Conservation (phyloP, 345 rosid species). For the Arabidopsis thaliana region DNA sequence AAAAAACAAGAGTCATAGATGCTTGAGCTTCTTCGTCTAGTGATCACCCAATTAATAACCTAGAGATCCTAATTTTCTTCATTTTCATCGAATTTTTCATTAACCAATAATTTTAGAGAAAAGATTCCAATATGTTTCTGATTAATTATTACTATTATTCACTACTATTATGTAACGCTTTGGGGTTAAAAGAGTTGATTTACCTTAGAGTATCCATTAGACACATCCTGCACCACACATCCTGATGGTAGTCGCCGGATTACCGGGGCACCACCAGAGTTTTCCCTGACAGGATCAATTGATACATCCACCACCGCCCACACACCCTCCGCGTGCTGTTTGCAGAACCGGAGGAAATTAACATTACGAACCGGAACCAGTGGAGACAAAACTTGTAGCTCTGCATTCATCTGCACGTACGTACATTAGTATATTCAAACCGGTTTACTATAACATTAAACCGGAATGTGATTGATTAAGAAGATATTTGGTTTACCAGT, state of each 20-base stretch:
- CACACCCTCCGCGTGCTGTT: constrained; percentile 66
- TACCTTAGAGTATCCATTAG: constrained; percentile 96
- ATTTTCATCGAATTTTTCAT: constrained; percentile 36
- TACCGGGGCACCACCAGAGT: constrained; percentile 48
- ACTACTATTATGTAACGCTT: constrained; percentile 1
- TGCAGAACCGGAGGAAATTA: constrained; percentile 72
- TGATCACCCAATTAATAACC: constrained; percentile 46
- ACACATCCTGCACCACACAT: constrained; percentile 95
- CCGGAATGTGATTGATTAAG: constrained; percentile 1
- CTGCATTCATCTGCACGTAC: constrained; percentile 64
- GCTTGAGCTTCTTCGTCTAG: constrained; percentile 49
- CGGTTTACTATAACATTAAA: constrained; percentile 10
- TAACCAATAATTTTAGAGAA: background rate
- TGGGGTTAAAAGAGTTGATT: background rate
- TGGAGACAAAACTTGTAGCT: constrained; percentile 75
- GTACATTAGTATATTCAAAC: background rate
- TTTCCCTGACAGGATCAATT: constrained; percentile 49
- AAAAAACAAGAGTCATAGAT: constrained; percentile 49
- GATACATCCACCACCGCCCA: constrained; percentile 93
- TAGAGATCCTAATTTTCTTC: constrained; percentile 41
- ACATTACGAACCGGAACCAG: constrained; percentile 66
- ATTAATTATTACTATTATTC: background rate
- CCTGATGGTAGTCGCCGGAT: constrained; percentile 95
- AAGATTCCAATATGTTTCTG: constrained; percentile 29
- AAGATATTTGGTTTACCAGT: constrained; percentile 51